Evolutionary conservation across 352 stramenopile species (phyloP).

Genomic region (Elongisporangium senticosum): DNA sequence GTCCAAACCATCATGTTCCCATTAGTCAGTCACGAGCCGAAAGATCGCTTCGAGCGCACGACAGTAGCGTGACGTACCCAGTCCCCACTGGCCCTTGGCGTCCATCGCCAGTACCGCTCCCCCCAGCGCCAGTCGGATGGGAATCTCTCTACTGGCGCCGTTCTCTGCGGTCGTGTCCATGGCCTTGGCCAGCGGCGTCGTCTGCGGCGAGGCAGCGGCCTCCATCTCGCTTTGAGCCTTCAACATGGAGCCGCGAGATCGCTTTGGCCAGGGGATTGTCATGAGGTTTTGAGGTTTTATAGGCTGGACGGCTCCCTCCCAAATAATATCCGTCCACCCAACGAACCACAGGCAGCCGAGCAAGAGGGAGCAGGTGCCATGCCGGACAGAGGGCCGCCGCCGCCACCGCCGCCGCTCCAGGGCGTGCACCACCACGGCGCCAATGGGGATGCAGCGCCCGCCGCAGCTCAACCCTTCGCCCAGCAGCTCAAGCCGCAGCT

Average conservation of each 20-base stretch:
- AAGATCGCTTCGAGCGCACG: background rate
- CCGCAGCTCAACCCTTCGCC: conserved; percentile 6
- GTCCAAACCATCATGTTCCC: background rate
- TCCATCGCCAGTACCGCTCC: conserved; percentile 40
- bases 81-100: conserved; percentile 45
- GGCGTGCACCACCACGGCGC: conserved; percentile 9
- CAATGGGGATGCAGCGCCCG: conserved; percentile 6
- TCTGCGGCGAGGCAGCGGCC: background rate
- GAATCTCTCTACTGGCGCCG: conserved; percentile 33
- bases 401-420: conserved; percentile 20
- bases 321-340: conserved; percentile 1
- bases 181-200: conserved; percentile 6
- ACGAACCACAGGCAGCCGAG: conserved; percentile 8
- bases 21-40: conserved; percentile 5
- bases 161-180: conserved; percentile 15
- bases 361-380: conserved; percentile 10
- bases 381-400: conserved; percentile 12
- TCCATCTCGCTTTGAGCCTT: background rate
- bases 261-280: background rate
- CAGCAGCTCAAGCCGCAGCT: conserved; percentile 11
- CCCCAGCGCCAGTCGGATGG: conserved; percentile 54
- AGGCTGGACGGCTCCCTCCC: background rate
- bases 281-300: conserved; percentile 10
- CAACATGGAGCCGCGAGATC: background rate
- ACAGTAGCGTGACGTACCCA: conserved; percentile 33